A percentile compares a stretch with the other conserved stretches of the same genome.
Conservation (phyloP, 2,329 filamentous ascomycete genomes). For the Colletotrichum musae region DNA sequence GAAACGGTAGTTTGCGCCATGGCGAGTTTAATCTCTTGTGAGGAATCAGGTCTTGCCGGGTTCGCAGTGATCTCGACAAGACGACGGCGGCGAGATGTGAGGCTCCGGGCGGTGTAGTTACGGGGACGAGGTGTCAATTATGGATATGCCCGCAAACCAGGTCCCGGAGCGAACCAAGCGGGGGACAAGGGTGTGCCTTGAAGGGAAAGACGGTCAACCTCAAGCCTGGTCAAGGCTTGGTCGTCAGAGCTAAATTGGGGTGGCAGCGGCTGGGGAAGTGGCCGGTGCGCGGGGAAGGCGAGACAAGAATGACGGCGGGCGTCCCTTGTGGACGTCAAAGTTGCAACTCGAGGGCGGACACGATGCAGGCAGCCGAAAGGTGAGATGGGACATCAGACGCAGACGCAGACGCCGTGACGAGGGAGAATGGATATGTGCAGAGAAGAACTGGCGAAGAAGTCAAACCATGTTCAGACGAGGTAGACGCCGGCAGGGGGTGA, state of each 20-base stretch:
- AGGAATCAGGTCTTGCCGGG: constrained; percentile 9
- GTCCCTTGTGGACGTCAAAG: constrained; percentile 33
- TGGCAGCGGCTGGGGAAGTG: constrained; percentile 38
- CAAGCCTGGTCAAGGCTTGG: constrained; percentile 34
- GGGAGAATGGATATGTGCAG: constrained; percentile 33
- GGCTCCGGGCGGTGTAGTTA: constrained; percentile 40
- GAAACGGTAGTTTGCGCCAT: constrained; percentile 40
- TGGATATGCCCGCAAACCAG: constrained; percentile 36
- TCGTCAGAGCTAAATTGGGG: constrained; percentile 33
- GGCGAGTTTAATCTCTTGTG: background rate
- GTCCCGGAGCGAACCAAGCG: constrained; percentile 37
- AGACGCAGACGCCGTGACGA: constrained; percentile 15
- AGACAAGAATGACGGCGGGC: constrained; percentile 35
- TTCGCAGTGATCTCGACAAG: constrained; percentile 17
- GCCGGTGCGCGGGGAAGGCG: constrained; percentile 25
- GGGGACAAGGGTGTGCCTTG: constrained; percentile 41
- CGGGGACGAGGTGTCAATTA: constrained; percentile 35
- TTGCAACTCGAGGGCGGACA: constrained; percentile 31
- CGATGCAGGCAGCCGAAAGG: constrained; percentile 35
- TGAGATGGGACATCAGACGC: constrained; percentile 32
- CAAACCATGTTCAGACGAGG: constrained; percentile 40
- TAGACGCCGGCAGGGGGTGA: constrained; percentile 9
- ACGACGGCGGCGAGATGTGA: constrained; percentile 32
- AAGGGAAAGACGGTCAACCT: constrained; percentile 42
- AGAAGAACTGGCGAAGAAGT: constrained; percentile 26